Evolutionary conservation across 192 early-diverging fungal species (phyloP).

Genomic region (Podila clonocystis): DNA sequence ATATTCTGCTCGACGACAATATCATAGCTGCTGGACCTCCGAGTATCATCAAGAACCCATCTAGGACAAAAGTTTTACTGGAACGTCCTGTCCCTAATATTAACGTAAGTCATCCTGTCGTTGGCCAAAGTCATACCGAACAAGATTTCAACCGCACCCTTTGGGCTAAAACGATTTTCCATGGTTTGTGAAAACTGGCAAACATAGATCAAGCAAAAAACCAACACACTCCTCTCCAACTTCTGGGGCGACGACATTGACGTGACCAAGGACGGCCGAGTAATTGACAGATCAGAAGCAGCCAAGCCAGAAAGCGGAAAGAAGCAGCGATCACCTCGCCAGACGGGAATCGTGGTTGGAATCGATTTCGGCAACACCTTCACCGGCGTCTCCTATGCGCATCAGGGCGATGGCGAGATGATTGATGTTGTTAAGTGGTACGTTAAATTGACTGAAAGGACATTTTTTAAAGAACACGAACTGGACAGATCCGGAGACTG

Average conservation of each 20-base stretch:
- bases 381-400: conserved; percentile 23
- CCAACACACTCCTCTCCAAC: conserved; percentile 18
- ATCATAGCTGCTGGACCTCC: conserved; percentile 22
- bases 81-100: conserved; percentile 22
- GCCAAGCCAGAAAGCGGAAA: conserved; percentile 8
- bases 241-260: conserved; percentile 26
- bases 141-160: background rate
- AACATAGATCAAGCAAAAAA: conserved; percentile 22
- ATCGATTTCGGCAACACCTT: conserved; percentile 32
- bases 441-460: background rate
- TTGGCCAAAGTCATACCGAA: background rate
- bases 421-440: conserved; percentile 33
- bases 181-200: background rate
- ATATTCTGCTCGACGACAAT: background rate
- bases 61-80: conserved; percentile 19
- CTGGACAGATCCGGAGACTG: background rate
- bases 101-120: conserved; percentile 2
- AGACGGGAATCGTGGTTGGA: conserved; percentile 25
- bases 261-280: conserved; percentile 24
- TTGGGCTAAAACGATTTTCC: background rate
- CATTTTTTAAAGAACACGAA: background rate
- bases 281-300: conserved; percentile 16
- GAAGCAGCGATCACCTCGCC: conserved; percentile 8
- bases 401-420: conserved; percentile 27
- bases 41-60: conserved; percentile 19